Evolutionary conservation across 768 basidiomycete genomes (phyloP).

Genomic region (Dacryopinax primogenitus): DNA sequence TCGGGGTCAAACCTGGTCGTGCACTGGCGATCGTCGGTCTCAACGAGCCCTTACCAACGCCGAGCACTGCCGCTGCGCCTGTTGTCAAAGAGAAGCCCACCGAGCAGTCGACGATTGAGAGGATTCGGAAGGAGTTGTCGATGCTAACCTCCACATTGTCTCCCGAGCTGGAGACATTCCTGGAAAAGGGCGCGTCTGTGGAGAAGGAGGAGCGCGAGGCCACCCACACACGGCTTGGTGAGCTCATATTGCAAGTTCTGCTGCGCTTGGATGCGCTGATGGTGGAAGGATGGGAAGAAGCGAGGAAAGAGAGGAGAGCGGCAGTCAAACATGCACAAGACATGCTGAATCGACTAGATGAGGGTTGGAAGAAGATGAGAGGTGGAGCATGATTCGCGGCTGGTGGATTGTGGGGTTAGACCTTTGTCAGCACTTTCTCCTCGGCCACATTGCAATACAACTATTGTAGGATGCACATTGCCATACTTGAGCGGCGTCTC

Average conservation of each 20-base stretch:
- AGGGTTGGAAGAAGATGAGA: constrained; percentile 38
- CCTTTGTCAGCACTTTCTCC: too few species aligned
- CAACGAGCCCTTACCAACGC: constrained; percentile 23
- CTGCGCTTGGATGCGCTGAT: constrained; percentile 72
- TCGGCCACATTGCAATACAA: not conserved
- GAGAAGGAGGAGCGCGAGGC: constrained; percentile 26
- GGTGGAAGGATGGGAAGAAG: constrained; percentile 66
- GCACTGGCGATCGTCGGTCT: constrained; percentile 58
- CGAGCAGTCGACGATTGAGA: constrained; percentile 40
- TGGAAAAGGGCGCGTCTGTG: constrained; percentile 24
- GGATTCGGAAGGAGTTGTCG: constrained; percentile 43
- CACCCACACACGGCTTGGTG: constrained; percentile 52
- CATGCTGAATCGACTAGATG: constrained; percentile 67
- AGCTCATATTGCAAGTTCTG: constrained; percentile 75
- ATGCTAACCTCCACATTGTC: constrained; percentile 41
- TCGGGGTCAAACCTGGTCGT: constrained; percentile 55
- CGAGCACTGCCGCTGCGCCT: constrained; percentile 11
- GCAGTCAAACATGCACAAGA: constrained; percentile 79
- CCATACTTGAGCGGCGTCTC: too few species aligned
- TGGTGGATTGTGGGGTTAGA: not conserved
- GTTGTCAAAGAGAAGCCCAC: constrained; percentile 17
- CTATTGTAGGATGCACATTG: too few species aligned
- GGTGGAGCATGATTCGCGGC: not conserved
- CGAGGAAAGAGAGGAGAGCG: constrained; percentile 66
- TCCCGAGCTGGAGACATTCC: constrained; percentile 47